Evolutionary conservation across 2,329 filamentous ascomycete species (phyloP).

Genomic region (Conoideocrella luteorostrata): DNA sequence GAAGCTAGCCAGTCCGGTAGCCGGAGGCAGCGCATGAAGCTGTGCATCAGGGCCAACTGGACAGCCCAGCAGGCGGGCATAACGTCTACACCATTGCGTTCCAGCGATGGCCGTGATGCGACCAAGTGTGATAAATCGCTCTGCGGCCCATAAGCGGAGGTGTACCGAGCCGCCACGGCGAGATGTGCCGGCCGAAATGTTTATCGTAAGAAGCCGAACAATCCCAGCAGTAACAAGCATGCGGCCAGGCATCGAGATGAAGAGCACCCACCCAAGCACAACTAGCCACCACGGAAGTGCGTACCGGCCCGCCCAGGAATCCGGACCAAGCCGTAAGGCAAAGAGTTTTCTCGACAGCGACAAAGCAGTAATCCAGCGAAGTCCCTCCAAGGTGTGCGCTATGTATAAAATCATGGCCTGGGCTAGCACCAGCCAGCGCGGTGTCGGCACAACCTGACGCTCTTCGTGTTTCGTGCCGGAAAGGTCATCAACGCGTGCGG

Average conservation of each 20-base stretch:
- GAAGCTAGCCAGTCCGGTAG: conserved; percentile 13
- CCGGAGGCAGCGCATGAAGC: conserved; percentile 11
- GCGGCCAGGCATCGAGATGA: conserved; percentile 11
- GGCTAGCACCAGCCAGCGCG: conserved; percentile 10
- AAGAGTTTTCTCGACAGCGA: conserved; percentile 10
- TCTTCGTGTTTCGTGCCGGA: conserved; percentile 4
- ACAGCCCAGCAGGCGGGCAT: conserved; percentile 13
- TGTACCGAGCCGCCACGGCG: conserved; percentile 11
- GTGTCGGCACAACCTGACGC: conserved; percentile 11
- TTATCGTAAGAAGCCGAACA: conserved; percentile 7
- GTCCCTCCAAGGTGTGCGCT: conserved; percentile 7
- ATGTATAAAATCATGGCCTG: conserved; percentile 8
- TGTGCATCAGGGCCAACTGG: conserved; percentile 12
- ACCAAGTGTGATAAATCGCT: conserved; percentile 8
- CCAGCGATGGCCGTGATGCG: conserved; percentile 9
- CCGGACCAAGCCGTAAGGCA: not conserved
- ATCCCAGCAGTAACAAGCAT: conserved; percentile 8
- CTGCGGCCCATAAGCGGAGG: conserved; percentile 13
- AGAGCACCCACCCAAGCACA: conserved; percentile 7
- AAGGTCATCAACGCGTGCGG: conserved; percentile 10
- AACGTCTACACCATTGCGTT: conserved; percentile 12
- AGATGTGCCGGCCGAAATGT: conserved; percentile 12
- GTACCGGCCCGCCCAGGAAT: conserved; percentile 9
- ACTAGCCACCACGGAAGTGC: conserved; percentile 11
- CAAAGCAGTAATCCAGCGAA: conserved; percentile 8